Conservation (phyloP, 2,329 filamentous ascomycete species). For the Endoconidiophora polonica region DNA sequence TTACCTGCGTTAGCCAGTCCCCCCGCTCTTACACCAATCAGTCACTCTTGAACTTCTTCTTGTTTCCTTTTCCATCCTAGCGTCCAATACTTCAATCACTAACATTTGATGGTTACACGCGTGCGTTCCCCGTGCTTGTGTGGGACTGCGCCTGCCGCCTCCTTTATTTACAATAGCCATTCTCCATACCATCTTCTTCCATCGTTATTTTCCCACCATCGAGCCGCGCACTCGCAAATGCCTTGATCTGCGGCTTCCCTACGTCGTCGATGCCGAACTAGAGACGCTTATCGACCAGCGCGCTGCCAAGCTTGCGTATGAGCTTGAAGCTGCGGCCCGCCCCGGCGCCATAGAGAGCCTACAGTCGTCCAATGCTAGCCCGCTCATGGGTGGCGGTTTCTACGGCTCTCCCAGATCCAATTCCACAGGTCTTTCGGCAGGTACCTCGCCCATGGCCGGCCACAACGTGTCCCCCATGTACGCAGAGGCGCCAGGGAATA, state of each 20-base stretch:
- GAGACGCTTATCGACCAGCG: slow-evolving; percentile 88
- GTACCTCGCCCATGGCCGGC: slow-evolving; percentile 7
- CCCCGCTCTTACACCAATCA: slow-evolving; percentile 4
- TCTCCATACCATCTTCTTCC: slow-evolving; percentile 96
- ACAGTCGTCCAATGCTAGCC: slow-evolving; percentile 9
- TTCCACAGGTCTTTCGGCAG: background rate
- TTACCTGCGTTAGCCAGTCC: slow-evolving; percentile 5
- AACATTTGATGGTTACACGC: too few species aligned
- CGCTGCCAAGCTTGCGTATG: slow-evolving; percentile 43
- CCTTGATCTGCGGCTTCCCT: slow-evolving; percentile 76
- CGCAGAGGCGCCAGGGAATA: slow-evolving; percentile 28
- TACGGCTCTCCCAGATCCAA: slow-evolving; percentile 9
- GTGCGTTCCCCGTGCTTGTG: too few species aligned
- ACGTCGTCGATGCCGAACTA: slow-evolving; percentile 77
- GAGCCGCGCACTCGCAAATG: slow-evolving; percentile 72
- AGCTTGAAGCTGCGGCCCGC: slow-evolving; percentile 6
- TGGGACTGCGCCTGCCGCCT: background rate
- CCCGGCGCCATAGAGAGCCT: slow-evolving; percentile 14
- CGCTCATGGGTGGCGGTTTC: too few species aligned
- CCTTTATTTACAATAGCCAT: slow-evolving; percentile 41
- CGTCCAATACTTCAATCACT: slow-evolving; percentile 4
- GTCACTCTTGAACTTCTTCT: too few species aligned
- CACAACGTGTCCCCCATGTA: background rate
- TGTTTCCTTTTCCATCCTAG: slow-evolving; percentile 8
- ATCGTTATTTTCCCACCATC: slow-evolving; percentile 85